Base-by-base conservation (phyloP, 176 grass and related monocot genomes). In the Phoenix roebelenii region DNA sequence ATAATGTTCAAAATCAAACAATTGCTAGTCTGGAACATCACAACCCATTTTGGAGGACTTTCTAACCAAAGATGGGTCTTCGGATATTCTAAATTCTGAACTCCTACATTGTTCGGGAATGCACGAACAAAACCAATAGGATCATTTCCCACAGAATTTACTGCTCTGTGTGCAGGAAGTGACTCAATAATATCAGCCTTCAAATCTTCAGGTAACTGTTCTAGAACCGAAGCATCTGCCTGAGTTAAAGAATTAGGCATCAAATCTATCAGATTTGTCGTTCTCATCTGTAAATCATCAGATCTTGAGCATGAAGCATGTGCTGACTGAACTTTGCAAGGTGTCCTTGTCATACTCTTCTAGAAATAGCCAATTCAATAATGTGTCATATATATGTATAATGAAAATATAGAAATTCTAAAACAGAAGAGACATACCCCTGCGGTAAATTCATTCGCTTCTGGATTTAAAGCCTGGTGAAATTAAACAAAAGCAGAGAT, bases 161-260 rank as follows among this genome's bases (percentile, higher is more conserved):
- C 62, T 73, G 77, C 57, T 52, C 80, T 90, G 54, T 90, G 83
- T 50, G 70, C 60, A 57, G 91, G 78, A 65, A 87, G 72, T 49
- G 52, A 54, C 23, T 74, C 63, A 76, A 79, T 63, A 74, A 90
- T 58, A 77, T 85, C 80, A 77, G 72, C 68, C 62, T 66, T 90
- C 26, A 90, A 80, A 68, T 87, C 74, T 12, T 85, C 87, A 16
- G 87, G 87, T 76, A 90, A 74, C 58, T 91, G 74, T 69, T 88
- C 69, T 23, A 97, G 63, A 73, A 82, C 77, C 17, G 81, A 80
- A 10, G 69, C 30, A 66, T 91, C 81, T 72, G 74, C 62, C 68
- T 97, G 87, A 80, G 80, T 87, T 61, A 85, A 69, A 77, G 92
- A 82, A 66, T 60, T 59, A 65, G 87, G 92, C 81, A 91, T 82